phyloP scores from a whole-genome alignment of 192 early-diverging fungal genomes.

The Entomortierella lignicola region DNA sequence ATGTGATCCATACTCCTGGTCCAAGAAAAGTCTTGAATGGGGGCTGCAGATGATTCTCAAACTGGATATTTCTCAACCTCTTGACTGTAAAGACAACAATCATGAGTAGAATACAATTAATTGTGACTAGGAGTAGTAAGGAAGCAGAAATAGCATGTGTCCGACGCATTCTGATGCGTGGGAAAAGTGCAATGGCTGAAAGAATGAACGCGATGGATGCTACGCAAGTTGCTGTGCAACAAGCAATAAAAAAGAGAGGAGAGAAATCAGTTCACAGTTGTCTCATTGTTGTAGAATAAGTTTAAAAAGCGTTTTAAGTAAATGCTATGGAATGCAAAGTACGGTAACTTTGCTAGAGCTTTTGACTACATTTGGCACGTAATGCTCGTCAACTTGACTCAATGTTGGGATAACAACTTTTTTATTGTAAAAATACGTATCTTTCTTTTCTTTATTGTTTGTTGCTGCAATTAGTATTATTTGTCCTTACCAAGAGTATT shows the following conservation, averaged over 20 bases:
- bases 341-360: constrained; percentile 32
- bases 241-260: not conserved
- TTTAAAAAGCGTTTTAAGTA: constrained; percentile 2
- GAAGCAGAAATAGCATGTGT: constrained; percentile 21
- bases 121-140: constrained; percentile 26
- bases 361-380: constrained; percentile 26
- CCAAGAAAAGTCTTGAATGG: constrained; percentile 2
- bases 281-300: no score
- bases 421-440: no score
- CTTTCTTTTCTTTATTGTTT: not conserved
- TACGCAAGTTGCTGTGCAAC: constrained; percentile 23
- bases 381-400: constrained; percentile 19
- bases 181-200: constrained; percentile 19
- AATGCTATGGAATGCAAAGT: constrained; percentile 43
- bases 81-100: constrained; percentile 33
- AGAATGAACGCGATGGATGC: constrained; percentile 31
- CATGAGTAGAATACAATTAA: constrained; percentile 28
- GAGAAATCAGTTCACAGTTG: no score
- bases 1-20: constrained; percentile 42
- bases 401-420: constrained; percentile 20
- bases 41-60: constrained; percentile 18
- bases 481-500: constrained; percentile 25
- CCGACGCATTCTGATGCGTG: constrained; percentile 38
- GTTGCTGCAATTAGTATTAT: not conserved
- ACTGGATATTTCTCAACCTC: constrained; percentile 34